Base-by-base conservation (phyloP, 2,329 filamentous ascomycete species). In the Clathrospora elynae region DNA sequence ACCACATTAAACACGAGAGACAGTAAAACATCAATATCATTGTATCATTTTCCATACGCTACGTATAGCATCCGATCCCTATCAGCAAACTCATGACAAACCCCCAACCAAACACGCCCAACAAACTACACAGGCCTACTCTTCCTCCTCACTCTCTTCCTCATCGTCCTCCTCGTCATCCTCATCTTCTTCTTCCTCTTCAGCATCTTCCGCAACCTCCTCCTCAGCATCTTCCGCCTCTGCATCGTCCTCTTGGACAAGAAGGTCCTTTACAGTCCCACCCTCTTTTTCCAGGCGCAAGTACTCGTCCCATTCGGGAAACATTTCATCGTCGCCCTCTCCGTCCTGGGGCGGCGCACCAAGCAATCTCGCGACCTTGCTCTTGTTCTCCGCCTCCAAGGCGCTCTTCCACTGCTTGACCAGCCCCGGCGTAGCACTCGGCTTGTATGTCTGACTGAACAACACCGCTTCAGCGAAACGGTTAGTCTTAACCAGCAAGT, bases 231-330 rank as follows among this genome's bases (percentile, higher is more conserved):
- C 64, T 24, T 57, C 66, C 12, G 58, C 67, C 24, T 60, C 66
- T 5, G 51, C 66, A 14, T 62, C 67, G 6, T 60, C 62, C 12
- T 62, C 67, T 19, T 56, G 64, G 7, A 64, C 46, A 23, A 61
- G 38, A 42, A 62, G 49, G 40, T 68, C 68, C 28, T 71, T 71
- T 22, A 72, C 71, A 35, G 73, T 68, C 3, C 76, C 78, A 3
- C 87, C 87, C 59, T 90, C 85, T 46, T 79, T 81, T 75, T 97
- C 93, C 50, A 96, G 68, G 63, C 81, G 79, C 58, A 97, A 67
- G 77, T 89, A 96, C 71, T 93, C 87, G 4, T 96, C 88, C 93
- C 93, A 99, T 63, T 96, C 90, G 0, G 92, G 92, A 74, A 99
- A 99, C 57, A 99, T 79, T 2, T 95, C 91, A 26, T 87, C 87